phyloP scores from a whole-genome alignment of 108 stramenopile species.

The Nitzschia putrida region DNA sequence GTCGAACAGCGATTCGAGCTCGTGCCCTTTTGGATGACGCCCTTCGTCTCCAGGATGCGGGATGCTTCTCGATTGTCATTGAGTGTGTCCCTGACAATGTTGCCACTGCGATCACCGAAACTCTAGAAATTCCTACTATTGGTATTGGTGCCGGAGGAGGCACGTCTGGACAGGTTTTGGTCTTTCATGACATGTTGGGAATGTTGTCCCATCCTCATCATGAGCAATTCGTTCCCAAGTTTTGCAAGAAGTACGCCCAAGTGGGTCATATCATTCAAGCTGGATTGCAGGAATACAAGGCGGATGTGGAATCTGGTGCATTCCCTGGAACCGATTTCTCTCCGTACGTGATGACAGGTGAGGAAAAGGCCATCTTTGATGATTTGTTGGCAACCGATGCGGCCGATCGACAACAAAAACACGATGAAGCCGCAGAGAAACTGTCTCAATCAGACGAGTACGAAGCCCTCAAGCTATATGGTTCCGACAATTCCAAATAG shows the following conservation, averaged over 20 bases:
- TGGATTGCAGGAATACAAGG: conserved; percentile 86
- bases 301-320: conserved; percentile 87
- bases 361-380: conserved; percentile 65
- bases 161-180: conserved; percentile 92
- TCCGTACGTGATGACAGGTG: conserved; percentile 88
- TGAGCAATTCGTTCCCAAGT: conserved; percentile 93
- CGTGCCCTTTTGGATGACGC: conserved; percentile 90
- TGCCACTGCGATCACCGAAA: conserved; percentile 87
- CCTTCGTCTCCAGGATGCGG: conserved; percentile 91
- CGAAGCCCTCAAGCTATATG: conserved; percentile 78
- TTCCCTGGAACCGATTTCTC: conserved; percentile 92
- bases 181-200: conserved; percentile 98
- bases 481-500: conserved; percentile 8
- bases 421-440: conserved; percentile 50
- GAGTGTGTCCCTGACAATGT: conserved; percentile 97
- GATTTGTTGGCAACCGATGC: conserved; percentile 61
- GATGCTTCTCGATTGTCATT: conserved; percentile 92
- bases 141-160: conserved; percentile 98
- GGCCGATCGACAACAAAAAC: conserved; percentile 54
- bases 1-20: conserved; percentile 90
- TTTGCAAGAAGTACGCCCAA: conserved; percentile 95
- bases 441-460: conserved; percentile 75
- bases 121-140: conserved; percentile 96
- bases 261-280: conserved; percentile 89
- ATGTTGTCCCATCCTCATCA: conserved; percentile 97